Evolutionary conservation across 371 early-diverging fungal species (phyloP).

Genomic region (Mortierella sp.): DNA sequence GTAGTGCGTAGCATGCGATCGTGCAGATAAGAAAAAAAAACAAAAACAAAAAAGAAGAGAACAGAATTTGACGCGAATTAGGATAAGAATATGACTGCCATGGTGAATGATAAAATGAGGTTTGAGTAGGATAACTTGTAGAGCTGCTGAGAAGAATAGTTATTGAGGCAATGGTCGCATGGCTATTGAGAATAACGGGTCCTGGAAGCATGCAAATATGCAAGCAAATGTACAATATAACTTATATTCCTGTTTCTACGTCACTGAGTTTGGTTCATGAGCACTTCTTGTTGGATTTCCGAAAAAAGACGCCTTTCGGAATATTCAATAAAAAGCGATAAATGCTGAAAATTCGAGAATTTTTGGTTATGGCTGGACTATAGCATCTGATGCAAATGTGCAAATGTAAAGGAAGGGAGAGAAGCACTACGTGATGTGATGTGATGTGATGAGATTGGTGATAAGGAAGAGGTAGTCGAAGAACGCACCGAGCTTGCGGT

Average conservation of each 20-base stretch:
- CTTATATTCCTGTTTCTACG: not conserved
- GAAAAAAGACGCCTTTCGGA: not conserved
- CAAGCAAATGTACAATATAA: not conserved
- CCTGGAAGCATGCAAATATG: too few relatives aligned
- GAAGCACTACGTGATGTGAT: not conserved
- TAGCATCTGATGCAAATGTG: not conserved
- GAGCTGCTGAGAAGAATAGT: too few relatives aligned
- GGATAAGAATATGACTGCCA: too few relatives aligned
- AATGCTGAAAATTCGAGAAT: not conserved
- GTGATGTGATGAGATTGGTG: slow-evolving; percentile 1
- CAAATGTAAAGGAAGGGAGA: not conserved
- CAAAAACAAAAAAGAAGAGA: not conserved
- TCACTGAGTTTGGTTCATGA: not conserved
- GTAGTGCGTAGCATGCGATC: not conserved
- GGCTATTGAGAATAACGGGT: too few relatives aligned
- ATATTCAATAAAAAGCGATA: not conserved
- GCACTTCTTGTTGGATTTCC: not conserved
- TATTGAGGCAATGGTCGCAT: not conserved
- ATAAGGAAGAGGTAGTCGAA: not conserved
- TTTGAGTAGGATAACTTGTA: too few relatives aligned
- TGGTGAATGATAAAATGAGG: not conserved
- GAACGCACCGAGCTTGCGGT: slow-evolving; percentile 82
- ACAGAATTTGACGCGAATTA: too few relatives aligned
- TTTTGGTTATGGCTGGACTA: not conserved
- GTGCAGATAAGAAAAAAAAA: not conserved